Base-by-base conservation (phyloP, 1,284 basidiomycete genomes). In the Singerocomus inundabilis region DNA sequence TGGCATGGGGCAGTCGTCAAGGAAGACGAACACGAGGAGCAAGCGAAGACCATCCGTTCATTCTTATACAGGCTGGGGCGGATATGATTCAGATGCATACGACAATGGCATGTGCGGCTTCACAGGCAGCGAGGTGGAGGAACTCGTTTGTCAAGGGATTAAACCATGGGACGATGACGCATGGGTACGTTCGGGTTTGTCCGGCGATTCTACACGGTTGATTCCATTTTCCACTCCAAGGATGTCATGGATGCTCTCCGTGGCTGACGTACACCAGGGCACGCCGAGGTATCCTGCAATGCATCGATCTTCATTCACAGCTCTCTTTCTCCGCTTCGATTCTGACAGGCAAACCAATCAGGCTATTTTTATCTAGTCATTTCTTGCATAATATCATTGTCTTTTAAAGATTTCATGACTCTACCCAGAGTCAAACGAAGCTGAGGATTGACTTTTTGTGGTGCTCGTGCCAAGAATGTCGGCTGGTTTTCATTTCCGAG, bases 151-250 rank as follows among this genome's bases (percentile, higher is more conserved):
- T 40, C 64, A 75, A 6, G 73, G 74, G 0, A 67, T 77, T 3
- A 77, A 74, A 50, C 74, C 74, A 6, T 76, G 73, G 72, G 74
- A 77, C 18, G 70, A 75, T 10, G 71, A 73, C 54, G 73, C 75
- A 38, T 56, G 60, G 56, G 73, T 74, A 55, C 24, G 70, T 64
- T 33, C 6, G n/a, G 6, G 12, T 25, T 26, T 8, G 7, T 34
- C 8, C 6, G 11, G 6, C 5, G 11, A 18, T 26, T 38, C n/a
- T 15, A n/a, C 16, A 6, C 9, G 4, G 21, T 16, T 21, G 13
- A 5, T 26, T 32, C 16, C 4, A 24, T 28, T 28, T 44, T 24
- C 24, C 16, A 7, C 15, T 42, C 11, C 32, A 24, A 58, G 49
- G 57, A 60, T 30, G n/a, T 58, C 24, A 15, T 62, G 48, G 1